Base-by-base conservation (phyloP, 2,329 filamentous ascomycete species). In the Aspergillus alliaceus region DNA sequence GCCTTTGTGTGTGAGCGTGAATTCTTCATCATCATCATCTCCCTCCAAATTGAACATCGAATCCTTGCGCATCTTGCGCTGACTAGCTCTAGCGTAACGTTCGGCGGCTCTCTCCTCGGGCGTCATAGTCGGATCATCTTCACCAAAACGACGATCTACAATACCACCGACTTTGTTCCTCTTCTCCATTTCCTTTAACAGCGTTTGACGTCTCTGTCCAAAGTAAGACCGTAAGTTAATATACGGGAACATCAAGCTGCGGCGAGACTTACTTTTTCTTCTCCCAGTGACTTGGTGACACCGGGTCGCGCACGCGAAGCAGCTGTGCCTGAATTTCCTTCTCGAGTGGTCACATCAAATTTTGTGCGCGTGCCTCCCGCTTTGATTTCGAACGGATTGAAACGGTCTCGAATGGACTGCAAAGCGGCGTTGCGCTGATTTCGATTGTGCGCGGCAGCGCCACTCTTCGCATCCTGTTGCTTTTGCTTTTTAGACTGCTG, bases 371-470 rank as follows among this genome's bases (percentile, higher is more conserved):
- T 84, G 1, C 87, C 82, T 39, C 89, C 86, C 57, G 90, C 86
- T 76, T 96, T 96, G 72, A 96, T 85, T 71, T 99, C 95, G 76
- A 99, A 99, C 0, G 95, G 95, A 73, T 99, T 99, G 84, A 98
- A 98, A 65, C 93, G 89, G 69, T 98, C 93, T 70, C 95, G 89
- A 72, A 99, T 97, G 56, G 85, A 86, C 66, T 90, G 87, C 61
- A 99, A 82, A 15, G 92, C 90, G 55, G 86, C 88, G 69, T 89
- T 85, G 70, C 89, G 86, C 72, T 91, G 86, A 25, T 91, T 83
- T 59, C 90, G 87, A 75, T 91, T 90, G 68, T 93, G 88, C 65
- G 84, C 85, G 61, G 82, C 83, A 56, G 84, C 86, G 51, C 83
- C 84, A 75, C 86, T 86, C 73, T 87, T 86, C 53, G 82, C 85